Percentiles rank a stretch among this genome's conserved stretches.
These are phyloP conservation scores for Zanthoxylum bungeanum DNA, from an alignment of 345 rosid species.

Conservation along the genomic window DNA sequence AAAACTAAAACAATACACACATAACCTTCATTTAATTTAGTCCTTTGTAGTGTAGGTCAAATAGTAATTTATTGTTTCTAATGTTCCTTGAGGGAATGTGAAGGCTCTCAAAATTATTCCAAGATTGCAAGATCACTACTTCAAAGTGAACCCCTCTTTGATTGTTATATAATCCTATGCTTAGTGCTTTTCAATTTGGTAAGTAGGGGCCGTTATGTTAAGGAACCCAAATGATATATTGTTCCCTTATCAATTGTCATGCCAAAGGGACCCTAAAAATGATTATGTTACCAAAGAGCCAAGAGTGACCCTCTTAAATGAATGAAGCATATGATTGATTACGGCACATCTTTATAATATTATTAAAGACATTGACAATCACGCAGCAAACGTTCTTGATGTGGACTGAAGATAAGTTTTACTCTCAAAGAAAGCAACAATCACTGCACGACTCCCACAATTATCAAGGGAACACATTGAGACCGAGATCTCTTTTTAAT, in stretches of 20 bases:
- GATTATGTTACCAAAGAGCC: neutral
- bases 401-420: neutral
- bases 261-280: neutral
- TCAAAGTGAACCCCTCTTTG: neutral
- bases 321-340: neutral
- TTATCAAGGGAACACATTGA: too few relatives aligned
- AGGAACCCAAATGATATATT: neutral
- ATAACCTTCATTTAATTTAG: neutral
- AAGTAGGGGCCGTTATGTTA: slow-evolving; percentile 20
- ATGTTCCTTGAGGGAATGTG: neutral
- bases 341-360: neutral
- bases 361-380: too few relatives aligned
- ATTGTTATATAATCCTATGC: neutral
- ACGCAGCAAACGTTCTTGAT: too few relatives aligned
- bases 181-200: neutral
- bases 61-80: neutral
- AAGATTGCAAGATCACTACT: neutral
- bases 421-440: too few relatives aligned
- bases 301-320: neutral
- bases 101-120: neutral
- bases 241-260: neutral
- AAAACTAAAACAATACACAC: neutral
- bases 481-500: too few relatives aligned
- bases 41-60: neutral
- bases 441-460: too few relatives aligned